Evolutionary conservation across 257 asterid genomes (phyloP), one percentile per base, ranked within the genome.

Genomic region (Lithospermum erythrorhizon): DNA sequence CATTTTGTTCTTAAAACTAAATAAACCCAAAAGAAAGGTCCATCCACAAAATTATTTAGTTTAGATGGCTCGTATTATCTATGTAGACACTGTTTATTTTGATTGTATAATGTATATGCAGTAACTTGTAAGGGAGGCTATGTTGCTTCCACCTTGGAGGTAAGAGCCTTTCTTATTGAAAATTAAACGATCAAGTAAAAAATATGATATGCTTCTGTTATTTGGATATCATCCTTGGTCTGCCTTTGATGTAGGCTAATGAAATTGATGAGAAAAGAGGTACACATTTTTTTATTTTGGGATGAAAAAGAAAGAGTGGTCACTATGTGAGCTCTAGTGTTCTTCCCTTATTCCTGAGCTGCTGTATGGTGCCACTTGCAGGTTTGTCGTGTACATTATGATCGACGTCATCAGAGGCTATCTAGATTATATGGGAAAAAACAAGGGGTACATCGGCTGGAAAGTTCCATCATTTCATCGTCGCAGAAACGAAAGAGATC

Each of bases 351-450:
- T 21, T 45, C 29, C 24, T 23, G 59, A 49, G 55, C 23, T 49
- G 19, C 23, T 8, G 27, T 25, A 30, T 18, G 20, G 51, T 64
- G 65, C 57, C 27, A 27, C 69, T 62, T 76, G 78, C 89, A 91
- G 98, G 95, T 91, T 53, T 93, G 88, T 67, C 95, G 85, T 61
- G 74, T 86, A 65, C 75, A 81, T 84, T 66, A 82, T 68, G 89
- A 80, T 75, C 81, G 76, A 79, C 79, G 87, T 68, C 86, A 68
- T 67, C 81, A 64, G 58, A 72, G 71, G 59, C 70, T 59, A 53
- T 56, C 84, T 60, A 81, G 87, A 74, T 35, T 67, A 64, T 75
- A 66, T 61, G 72, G 82, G 62, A 75, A 72, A 67, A 65, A 64
- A 30, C 67, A 70, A 19, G 76, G 71, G 59, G 59, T 61, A 69